These are phyloP conservation scores for Kalmusia sp. DNA, from an alignment of 2,329 filamentous ascomycete species.

Conservation along the genomic window DNA sequence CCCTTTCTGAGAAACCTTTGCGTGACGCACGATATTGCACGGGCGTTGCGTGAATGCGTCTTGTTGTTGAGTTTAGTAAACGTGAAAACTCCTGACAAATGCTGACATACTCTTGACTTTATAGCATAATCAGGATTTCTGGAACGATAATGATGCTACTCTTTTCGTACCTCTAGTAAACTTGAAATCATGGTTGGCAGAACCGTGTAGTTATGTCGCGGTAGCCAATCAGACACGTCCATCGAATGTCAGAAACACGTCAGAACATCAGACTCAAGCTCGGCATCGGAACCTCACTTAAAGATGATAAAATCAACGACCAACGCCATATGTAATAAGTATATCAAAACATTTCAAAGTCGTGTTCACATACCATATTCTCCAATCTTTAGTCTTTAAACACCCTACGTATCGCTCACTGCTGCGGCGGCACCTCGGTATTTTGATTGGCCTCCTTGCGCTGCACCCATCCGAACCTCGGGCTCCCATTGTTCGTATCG, in stretches of 20 bases:
- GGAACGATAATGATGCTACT: too few species aligned
- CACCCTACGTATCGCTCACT: not conserved
- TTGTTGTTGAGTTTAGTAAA: too few species aligned
- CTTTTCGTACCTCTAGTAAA: too few species aligned
- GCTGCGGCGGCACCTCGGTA: conserved; percentile 20
- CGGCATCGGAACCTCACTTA: not conserved
- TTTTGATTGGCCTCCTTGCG: conserved; percentile 28
- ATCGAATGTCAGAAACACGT: not conserved
- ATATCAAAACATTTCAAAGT: not conserved
- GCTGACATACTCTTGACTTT: too few species aligned
- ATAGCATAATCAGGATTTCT: too few species aligned
- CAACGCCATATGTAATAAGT: not conserved
- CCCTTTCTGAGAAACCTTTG: too few species aligned
- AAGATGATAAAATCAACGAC: not conserved
- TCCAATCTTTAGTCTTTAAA: not conserved
- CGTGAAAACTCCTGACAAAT: too few species aligned
- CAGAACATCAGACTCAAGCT: not conserved
- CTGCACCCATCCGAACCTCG: conserved; percentile 29
- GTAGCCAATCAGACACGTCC: not conserved
- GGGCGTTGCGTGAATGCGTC: too few species aligned
- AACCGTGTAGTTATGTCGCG: too few species aligned
- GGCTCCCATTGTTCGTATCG: conserved; percentile 28
- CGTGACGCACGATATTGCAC: too few species aligned
- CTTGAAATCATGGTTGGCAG: too few species aligned
- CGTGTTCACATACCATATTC: too few species aligned